Conservation (phyloP, 305 asterid species). For the Vinca major region DNA sequence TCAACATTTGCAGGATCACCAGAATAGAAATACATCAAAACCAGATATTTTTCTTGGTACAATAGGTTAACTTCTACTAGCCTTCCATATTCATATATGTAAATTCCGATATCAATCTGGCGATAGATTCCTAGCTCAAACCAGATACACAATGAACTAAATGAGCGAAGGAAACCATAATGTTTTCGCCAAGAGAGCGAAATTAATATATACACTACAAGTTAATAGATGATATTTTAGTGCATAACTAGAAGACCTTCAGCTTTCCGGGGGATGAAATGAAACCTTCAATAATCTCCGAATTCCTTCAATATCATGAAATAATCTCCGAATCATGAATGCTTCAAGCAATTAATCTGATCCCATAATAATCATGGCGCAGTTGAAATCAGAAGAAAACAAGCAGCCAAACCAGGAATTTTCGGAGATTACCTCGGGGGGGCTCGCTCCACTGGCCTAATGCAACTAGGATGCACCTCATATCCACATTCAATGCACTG, state of each 20-base stretch:
- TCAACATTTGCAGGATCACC: no score
- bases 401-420: neutral
- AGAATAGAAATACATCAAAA: no score
- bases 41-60: neutral
- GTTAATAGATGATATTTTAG: neutral
- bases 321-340: neutral
- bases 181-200: neutral
- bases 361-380: neutral
- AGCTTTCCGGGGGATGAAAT: no score
- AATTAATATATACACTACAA: neutral
- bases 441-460: constrained; percentile 15
- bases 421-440: neutral
- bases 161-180: constrained; percentile 21
- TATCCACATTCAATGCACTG: constrained; percentile 67
- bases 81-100: neutral
- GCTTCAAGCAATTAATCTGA: neutral
- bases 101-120: no score
- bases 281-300: no score
- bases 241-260: neutral
- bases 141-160: neutral
- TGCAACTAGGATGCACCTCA: constrained; percentile 68
- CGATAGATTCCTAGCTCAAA: neutral
- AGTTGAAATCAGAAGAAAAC: neutral
- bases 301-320: neutral
- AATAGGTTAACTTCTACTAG: neutral